phyloP scores from a whole-genome alignment of 2,329 filamentous ascomycete genomes.

The Pseudogymnoascus sp. region DNA sequence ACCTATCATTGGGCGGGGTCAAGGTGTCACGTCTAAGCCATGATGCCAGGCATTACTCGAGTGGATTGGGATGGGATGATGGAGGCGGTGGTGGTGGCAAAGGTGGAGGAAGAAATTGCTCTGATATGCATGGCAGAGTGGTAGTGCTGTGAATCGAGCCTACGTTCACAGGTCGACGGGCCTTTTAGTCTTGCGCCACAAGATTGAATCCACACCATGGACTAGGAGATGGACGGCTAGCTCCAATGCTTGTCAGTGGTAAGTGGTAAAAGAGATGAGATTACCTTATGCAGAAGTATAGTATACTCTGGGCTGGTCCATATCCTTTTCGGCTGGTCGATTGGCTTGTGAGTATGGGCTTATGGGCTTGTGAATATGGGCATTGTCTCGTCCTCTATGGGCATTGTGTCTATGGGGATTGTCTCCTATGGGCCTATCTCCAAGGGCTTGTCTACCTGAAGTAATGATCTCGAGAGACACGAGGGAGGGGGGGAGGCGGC shows the following conservation, averaged over 20 bases:
- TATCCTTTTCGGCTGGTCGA: not conserved
- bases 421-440: not conserved
- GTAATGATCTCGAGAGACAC: not conserved
- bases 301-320: not conserved
- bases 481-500: not conserved
- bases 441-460: not conserved
- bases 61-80: slow-evolving; percentile 8
- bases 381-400: not conserved
- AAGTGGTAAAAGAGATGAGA: slow-evolving; percentile 8
- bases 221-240: not conserved
- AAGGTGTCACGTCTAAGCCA: slow-evolving; percentile 9
- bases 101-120: slow-evolving; percentile 9
- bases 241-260: slow-evolving; percentile 8
- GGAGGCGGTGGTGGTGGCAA: slow-evolving; percentile 6
- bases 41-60: slow-evolving; percentile 9
- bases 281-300: slow-evolving; percentile 3
- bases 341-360: not conserved
- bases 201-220: slow-evolving; percentile 3
- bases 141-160: slow-evolving; percentile 6
- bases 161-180: not conserved
- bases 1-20: slow-evolving; percentile 6
- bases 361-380: not conserved
- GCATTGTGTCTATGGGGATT: not conserved
- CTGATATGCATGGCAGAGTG: slow-evolving; percentile 6
- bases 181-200: slow-evolving; percentile 7